Base-by-base conservation (phyloP, 2,329 filamentous ascomycete species). In the Trichoderma harzianum region DNA sequence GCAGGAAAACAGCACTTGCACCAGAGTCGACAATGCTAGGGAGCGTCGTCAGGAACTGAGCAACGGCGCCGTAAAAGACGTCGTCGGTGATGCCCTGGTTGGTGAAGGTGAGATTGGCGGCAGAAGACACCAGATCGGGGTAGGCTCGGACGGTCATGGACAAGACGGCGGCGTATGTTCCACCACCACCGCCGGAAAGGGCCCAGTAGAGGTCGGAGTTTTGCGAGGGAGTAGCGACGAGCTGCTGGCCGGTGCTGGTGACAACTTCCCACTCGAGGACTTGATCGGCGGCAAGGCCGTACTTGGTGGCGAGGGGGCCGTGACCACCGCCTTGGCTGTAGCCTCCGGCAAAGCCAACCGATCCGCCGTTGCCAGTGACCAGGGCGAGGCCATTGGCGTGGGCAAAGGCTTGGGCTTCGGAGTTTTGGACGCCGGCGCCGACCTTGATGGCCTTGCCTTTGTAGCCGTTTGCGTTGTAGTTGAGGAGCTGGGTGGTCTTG, bases 161-260 rank as follows among this genome's bases (percentile, higher is more conserved):
- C 7, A 67, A n/a, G 14, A 73, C 70, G 28, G 65, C 72, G 10
- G 66, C 72, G 51, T 72, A 73, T 11, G 72, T 66, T 36, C 72
- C 72, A 26, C 70, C 70, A 30, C 90, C 89, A 0, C 89, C 88
- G 4, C 89, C 89, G 55, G 83, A 82, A 1, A 91, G 78, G 1
- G 89, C 90, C 89, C 89, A 92, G 80, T 88, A 91, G 1, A 92
- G 81, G 66, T 91, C 89, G 0, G 81, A 71, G 74, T 91, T 87
- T 36, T 84, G 73, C 0, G 75, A 76, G 0, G 80, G 82, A 5
- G 82, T 85, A 0, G 87, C 88, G 2, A 78, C 84, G 1, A 89
- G 73, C n/a, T 85, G 75, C 18, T 82, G 72, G 2, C 89, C 88
- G 18, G 78, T 76, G 0, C 83, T 85, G 8, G 85, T 87, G n/a